Percentiles rank a stretch among this genome's conserved stretches.
These are phyloP conservation scores for Starmerella riodocensis DNA, from an alignment of 805 yeast genomes.

Conservation along the genomic window DNA sequence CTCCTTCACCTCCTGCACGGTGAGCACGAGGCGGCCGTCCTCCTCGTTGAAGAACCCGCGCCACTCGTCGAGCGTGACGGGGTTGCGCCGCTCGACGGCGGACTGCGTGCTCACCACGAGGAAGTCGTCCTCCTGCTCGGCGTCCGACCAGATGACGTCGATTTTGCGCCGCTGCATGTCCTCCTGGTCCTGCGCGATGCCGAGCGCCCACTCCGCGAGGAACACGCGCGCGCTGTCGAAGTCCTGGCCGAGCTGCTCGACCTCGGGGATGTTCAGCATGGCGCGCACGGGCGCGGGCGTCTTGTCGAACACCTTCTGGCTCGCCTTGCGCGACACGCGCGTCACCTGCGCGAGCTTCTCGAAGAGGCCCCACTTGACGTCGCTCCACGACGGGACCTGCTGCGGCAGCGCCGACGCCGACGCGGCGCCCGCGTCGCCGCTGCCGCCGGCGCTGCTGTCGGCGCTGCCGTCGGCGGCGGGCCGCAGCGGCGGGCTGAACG, in stretches of 20 bases:
- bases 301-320: constrained; percentile 45
- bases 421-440: not conserved
- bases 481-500: constrained; percentile 37
- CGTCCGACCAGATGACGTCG: constrained; percentile 27
- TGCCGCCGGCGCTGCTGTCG: too few relatives aligned
- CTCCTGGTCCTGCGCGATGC: constrained; percentile 75
- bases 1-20: constrained; percentile 66
- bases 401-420: not conserved
- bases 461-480: constrained; percentile 6
- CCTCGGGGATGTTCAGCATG: constrained; percentile 63
- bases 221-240: constrained; percentile 87
- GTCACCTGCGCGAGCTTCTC: constrained; percentile 75
- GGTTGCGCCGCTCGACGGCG: constrained; percentile 54
- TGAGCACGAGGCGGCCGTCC: constrained; percentile 58
- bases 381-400: constrained; percentile 33
- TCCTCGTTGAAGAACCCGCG: constrained; percentile 58
- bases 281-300: constrained; percentile 46
- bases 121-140: constrained; percentile 26
- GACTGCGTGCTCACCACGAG: constrained; percentile 35
- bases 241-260: constrained; percentile 67
- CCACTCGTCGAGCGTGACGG: constrained; percentile 69
- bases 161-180: constrained; percentile 36
- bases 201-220: constrained; percentile 92
- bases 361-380: constrained; percentile 75
- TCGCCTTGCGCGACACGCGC: constrained; percentile 45